Conservation (phyloP, 352 stramenopile species). For the Phytopythium mirpurense region DNA sequence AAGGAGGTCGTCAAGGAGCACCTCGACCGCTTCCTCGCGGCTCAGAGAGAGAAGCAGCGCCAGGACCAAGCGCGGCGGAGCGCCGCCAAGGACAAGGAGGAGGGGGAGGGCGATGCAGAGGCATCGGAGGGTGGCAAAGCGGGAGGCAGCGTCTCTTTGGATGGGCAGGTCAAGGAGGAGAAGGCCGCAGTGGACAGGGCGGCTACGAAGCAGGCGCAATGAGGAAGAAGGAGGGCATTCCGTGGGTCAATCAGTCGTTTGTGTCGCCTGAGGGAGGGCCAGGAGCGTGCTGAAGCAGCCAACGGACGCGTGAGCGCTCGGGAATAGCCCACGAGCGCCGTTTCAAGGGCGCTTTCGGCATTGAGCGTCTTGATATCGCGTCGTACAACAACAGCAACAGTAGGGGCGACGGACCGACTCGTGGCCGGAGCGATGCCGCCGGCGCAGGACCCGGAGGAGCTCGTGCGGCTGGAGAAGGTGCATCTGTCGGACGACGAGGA, state of each 20-base stretch:
- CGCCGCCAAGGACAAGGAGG: slow-evolving; percentile 15
- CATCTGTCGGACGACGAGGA: slow-evolving; percentile 84
- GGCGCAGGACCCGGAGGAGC: slow-evolving; percentile 50
- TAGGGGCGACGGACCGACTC: too few species aligned
- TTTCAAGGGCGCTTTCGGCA: too few species aligned
- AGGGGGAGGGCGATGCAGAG: slow-evolving; percentile 42
- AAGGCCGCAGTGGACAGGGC: background rate
- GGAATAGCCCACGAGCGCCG: too few species aligned
- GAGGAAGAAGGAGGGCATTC: background rate
- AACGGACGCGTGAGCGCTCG: background rate
- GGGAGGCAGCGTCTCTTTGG: too few species aligned
- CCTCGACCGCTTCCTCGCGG: slow-evolving; percentile 56
- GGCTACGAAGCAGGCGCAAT: background rate
- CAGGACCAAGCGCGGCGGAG: slow-evolving; percentile 9
- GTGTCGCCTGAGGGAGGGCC: background rate
- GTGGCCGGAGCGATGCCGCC: slow-evolving; percentile 5
- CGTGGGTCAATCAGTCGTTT: background rate
- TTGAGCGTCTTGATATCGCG: too few species aligned
- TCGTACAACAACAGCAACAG: too few species aligned
- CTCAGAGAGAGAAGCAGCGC: slow-evolving; percentile 55
- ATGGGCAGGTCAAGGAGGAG: too few species aligned
- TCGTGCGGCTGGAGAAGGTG: slow-evolving; percentile 85
- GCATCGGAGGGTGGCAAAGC: too few species aligned
- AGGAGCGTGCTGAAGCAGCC: too few species aligned
- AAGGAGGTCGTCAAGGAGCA: slow-evolving; percentile 66